Evolutionary conservation across 169 alveolate species (phyloP).

Genomic region (Fabrea salina): DNA sequence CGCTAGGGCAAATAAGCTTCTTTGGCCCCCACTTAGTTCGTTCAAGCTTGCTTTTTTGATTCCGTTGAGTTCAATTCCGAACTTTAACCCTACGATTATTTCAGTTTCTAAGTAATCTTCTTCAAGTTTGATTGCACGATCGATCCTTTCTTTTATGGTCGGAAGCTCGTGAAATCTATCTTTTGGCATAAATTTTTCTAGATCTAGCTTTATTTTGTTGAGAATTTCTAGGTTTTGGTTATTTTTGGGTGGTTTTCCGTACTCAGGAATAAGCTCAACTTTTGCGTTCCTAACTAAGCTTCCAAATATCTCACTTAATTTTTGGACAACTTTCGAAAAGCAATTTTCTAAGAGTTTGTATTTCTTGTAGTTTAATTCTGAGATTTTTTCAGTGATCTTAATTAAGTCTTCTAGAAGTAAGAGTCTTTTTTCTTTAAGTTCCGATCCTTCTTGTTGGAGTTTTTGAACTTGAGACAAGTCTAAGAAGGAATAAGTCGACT

Average conservation of each 20-base stretch:
- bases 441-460: slow-evolving; percentile 86
- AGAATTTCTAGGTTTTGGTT: no score
- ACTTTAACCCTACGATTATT: slow-evolving; percentile 80
- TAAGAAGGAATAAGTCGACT: no score
- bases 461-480: slow-evolving; percentile 92
- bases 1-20: slow-evolving; percentile 97
- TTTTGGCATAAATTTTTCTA: no score
- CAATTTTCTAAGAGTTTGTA: slow-evolving; percentile 87
- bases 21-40: slow-evolving; percentile 94
- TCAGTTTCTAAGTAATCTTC: no score
- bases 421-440: slow-evolving; percentile 82
- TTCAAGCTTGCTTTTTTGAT: slow-evolving; percentile 92
- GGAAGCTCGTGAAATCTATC: no score
- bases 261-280: slow-evolving; percentile 66
- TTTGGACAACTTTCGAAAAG: slow-evolving; percentile 86
- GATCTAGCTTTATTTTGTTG: no score
- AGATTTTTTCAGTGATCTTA: slow-evolving; percentile 90
- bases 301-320: slow-evolving; percentile 91
- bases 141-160: no score
- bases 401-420: slow-evolving; percentile 88
- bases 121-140: no score
- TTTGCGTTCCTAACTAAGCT: slow-evolving; percentile 93
- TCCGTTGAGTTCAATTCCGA: slow-evolving; percentile 88
- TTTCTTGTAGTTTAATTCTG: slow-evolving; percentile 90
- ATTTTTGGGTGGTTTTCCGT: no score